phyloP scores from a whole-genome alignment of 2,329 filamentous ascomycete species.

The Sclerotinia sclerotiorum region DNA sequence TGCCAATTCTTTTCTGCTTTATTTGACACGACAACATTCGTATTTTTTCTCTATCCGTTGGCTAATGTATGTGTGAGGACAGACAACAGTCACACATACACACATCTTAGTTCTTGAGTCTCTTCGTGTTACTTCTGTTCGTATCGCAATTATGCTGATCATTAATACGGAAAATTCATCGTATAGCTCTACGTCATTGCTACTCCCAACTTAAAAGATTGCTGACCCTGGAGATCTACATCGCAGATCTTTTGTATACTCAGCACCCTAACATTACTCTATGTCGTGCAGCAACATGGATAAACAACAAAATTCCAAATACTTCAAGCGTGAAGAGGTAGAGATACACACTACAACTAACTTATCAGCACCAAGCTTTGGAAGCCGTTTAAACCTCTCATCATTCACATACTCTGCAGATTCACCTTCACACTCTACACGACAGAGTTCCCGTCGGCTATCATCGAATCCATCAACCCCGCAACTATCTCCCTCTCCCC shows the following conservation, averaged over 20 bases:
- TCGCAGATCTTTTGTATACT: background rate
- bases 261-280: background rate
- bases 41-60: background rate
- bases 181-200: background rate
- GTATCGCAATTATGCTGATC: background rate
- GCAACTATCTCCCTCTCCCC: slow-evolving; percentile 5
- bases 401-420: slow-evolving; percentile 31
- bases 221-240: slow-evolving; percentile 8
- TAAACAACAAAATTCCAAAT: background rate
- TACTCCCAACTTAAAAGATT: background rate
- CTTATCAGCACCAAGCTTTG: slow-evolving; percentile 31
- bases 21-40: slow-evolving; percentile 13
- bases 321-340: background rate
- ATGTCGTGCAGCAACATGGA: background rate
- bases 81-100: too few relatives aligned
- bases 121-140: background rate
- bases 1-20: slow-evolving; percentile 25
- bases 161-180: background rate
- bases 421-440: background rate
- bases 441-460: slow-evolving; percentile 21
- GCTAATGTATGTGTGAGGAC: background rate
- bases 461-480: background rate
- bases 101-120: background rate
- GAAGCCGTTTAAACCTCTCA: slow-evolving; percentile 34
- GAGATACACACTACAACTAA: background rate